These are phyloP conservation scores for Puccinia coronata DNA, from an alignment of 1,284 basidiomycete genomes.

Conservation along the genomic window DNA sequence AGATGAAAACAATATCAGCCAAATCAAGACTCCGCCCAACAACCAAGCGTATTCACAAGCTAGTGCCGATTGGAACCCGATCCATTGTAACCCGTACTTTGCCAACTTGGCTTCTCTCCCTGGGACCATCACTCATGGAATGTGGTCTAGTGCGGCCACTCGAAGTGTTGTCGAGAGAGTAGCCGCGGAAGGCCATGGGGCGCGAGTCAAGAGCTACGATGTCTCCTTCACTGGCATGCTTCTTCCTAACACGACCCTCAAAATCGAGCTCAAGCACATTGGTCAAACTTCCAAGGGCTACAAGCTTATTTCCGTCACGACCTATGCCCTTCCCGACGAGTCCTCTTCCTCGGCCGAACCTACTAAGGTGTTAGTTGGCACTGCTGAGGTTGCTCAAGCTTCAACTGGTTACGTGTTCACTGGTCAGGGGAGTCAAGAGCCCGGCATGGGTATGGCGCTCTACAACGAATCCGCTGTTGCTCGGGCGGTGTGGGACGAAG, in stretches of 20 bases:
- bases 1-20: slow-evolving; percentile 59
- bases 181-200: slow-evolving; percentile 86
- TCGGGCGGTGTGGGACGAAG: slow-evolving; percentile 93
- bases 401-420: slow-evolving; percentile 96
- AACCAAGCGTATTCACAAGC: slow-evolving; percentile 93
- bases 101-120: slow-evolving; percentile 89
- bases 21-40: slow-evolving; percentile 65
- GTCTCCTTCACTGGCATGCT: slow-evolving; percentile 96
- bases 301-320: slow-evolving; percentile 87
- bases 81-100: slow-evolving; percentile 98
- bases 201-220: slow-evolving; percentile 85
- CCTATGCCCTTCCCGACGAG: slow-evolving; percentile 78
- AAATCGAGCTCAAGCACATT: slow-evolving; percentile 82
- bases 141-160: slow-evolving; percentile 95
- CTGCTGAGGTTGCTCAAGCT: slow-evolving; percentile 88
- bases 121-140: slow-evolving; percentile 94
- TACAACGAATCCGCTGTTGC: slow-evolving; percentile 91
- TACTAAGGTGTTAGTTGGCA: slow-evolving; percentile 80
- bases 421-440: slow-evolving; percentile 96
- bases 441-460: slow-evolving; percentile 98
- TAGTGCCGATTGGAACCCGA: slow-evolving; percentile 96
- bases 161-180: slow-evolving; percentile 89
- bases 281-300: slow-evolving; percentile 86
- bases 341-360: slow-evolving; percentile 40
- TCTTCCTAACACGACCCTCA: slow-evolving; percentile 84